Conservation (phyloP, 2,329 filamentous ascomycete genomes). For the Xylaria sp. region DNA sequence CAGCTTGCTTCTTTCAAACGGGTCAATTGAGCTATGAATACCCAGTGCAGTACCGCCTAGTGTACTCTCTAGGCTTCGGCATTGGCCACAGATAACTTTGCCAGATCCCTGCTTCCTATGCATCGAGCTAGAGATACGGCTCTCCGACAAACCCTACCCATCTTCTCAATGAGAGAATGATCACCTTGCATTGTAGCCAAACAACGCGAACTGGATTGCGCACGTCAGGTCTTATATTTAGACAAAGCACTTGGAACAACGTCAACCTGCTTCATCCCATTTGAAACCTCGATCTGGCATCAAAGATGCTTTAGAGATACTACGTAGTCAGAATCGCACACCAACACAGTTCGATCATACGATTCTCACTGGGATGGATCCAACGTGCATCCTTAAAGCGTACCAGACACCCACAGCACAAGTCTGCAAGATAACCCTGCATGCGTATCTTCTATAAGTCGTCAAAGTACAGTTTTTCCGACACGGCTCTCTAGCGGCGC, state of each 20-base stretch:
- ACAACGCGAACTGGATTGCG: background rate
- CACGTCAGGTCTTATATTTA: too few relatives aligned
- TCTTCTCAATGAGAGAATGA: background rate
- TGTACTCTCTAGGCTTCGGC: background rate
- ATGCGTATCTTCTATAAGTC: background rate
- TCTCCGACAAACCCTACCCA: background rate
- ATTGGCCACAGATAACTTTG: conserved; percentile 4
- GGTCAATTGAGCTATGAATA: background rate
- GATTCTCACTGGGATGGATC: background rate
- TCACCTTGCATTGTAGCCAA: background rate
- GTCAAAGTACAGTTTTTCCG: background rate
- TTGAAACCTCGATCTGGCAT: background rate
- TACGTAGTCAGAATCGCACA: background rate
- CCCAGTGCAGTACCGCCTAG: background rate
- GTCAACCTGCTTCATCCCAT: background rate
- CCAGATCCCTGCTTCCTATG: conserved; percentile 27
- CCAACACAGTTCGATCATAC: background rate
- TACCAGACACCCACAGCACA: background rate
- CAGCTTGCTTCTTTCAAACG: background rate
- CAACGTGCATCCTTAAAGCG: background rate
- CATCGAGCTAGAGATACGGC: conserved; percentile 3
- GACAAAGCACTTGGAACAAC: background rate
- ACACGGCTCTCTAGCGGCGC: background rate
- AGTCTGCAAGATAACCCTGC: background rate
- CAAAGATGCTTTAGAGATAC: background rate